Evolutionary conservation across 805 yeast species (phyloP).

Genomic region (Clavispora santaluciae): DNA sequence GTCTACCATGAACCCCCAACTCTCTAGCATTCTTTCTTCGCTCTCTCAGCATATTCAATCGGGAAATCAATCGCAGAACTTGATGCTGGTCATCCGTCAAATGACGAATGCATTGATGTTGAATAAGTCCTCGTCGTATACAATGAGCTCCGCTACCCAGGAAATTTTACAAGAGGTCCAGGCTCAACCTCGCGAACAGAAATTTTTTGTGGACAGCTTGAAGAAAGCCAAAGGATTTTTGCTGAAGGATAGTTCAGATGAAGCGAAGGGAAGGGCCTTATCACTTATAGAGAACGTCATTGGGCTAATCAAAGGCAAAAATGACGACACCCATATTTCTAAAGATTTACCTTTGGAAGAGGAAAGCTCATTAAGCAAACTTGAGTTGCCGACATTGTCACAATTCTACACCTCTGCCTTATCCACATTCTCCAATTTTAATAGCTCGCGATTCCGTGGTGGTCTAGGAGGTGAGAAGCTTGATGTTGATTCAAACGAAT

Average conservation of each 20-base stretch:
- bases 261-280: constrained; percentile 17
- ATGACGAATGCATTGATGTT: constrained; percentile 32
- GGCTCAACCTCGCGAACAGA: constrained; percentile 17
- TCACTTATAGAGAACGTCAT: constrained; percentile 22
- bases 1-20: constrained; percentile 22
- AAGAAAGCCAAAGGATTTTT: constrained; percentile 29
- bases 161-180: constrained; percentile 10
- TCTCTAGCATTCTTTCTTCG: constrained; percentile 28
- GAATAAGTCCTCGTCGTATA: constrained; percentile 9
- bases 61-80: constrained; percentile 17
- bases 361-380: constrained; percentile 1
- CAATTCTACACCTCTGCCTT: constrained; percentile 17
- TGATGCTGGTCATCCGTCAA: constrained; percentile 34
- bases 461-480: constrained; percentile 20
- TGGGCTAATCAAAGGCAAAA: constrained; percentile 11
- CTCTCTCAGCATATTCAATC: constrained; percentile 28
- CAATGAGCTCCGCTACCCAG: constrained; percentile 9
- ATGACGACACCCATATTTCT: neutral
- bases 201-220: constrained; percentile 26
- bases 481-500: constrained; percentile 30
- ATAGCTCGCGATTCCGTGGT: constrained; percentile 15
- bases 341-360: neutral
- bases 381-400: constrained; percentile 4
- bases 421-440: constrained; percentile 22
- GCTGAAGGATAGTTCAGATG: constrained; percentile 11